Base-by-base conservation (phyloP, 2,329 filamentous ascomycete genomes). In the Gaeumannomyces sp. region DNA sequence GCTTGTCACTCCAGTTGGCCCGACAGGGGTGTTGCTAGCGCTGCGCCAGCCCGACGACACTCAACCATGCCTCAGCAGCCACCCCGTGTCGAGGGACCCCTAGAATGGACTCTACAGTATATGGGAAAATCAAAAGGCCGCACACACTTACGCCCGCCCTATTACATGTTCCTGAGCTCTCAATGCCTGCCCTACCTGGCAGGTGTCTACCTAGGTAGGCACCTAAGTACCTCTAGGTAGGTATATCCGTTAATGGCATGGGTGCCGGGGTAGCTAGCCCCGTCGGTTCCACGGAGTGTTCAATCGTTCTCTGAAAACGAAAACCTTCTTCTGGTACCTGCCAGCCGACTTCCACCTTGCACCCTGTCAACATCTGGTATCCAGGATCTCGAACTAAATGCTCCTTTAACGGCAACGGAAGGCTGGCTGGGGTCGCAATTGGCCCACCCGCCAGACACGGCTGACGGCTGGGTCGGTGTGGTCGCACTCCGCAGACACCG, bases 1-100 rank as follows among this genome's bases (percentile, higher is more conserved):
- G 16, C 59, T 60, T 31, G 59, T 60, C 27, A 31, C 59, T 60
- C 59, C 31, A 60, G 59, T 60, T 25, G 19, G 38, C 25, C 31
- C 22, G 59, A 60, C 59, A 60, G 59, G 59, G 45, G 45, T 53
- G 38, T 5, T 19, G 14, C 38, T 14, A 45, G 38, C 38, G 35
- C 38, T 3, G 6, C 10, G 19, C 19, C 22, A 53, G 45, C 45
- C 45, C 45, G 8, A 53, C 45, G 45, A 53, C 7, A 10, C 22
- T 53, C n/a, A 10, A 25, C 22, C 8, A 22, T 8, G 6, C 33
- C 33, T 35, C 33, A 14, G 10, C 33, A 35, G 33, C 33, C 8
- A 35, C 4, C 33, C 33, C 4, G 19, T 22, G 38, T 22, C 38
- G 7, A 8, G 19, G 16, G 7, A 8, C 6, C 19, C 45, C 45